phyloP scores from a whole-genome alignment of 1,284 basidiomycete species.

The Uromyces viciae-fabae region DNA sequence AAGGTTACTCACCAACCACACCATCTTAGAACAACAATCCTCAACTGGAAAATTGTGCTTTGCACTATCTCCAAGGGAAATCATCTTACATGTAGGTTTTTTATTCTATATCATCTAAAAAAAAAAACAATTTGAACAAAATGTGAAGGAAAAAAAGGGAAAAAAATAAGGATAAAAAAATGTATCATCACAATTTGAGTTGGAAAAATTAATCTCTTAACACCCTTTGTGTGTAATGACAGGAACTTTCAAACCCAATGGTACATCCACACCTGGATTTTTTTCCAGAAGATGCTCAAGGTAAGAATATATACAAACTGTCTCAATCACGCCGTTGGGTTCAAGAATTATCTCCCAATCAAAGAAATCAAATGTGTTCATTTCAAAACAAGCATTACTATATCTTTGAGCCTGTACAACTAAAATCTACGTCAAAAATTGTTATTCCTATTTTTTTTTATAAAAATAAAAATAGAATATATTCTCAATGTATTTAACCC shows the following conservation, averaged over 20 bases:
- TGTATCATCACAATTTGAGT: neutral
- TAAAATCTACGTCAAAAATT: neutral
- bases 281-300: neutral
- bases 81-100: neutral
- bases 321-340: neutral
- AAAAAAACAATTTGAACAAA: too few relatives aligned
- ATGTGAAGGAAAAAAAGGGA: too few relatives aligned
- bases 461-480: neutral
- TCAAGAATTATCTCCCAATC: neutral
- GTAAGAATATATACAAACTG: neutral
- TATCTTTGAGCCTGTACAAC: neutral
- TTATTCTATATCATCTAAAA: neutral
- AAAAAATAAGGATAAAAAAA: too few relatives aligned
- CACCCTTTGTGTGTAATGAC: neutral
- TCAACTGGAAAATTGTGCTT: neutral
- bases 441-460: slow-evolving; percentile 1
- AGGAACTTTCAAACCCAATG: neutral
- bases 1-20: neutral
- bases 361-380: neutral
- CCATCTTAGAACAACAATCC: neutral
- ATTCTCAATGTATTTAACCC: neutral
- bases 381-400: neutral
- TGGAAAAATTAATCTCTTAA: neutral
- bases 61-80: neutral
- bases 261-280: neutral